Conservation (phyloP, 495 filamentous ascomycete genomes). For the Sordaria brevicollis region DNA sequence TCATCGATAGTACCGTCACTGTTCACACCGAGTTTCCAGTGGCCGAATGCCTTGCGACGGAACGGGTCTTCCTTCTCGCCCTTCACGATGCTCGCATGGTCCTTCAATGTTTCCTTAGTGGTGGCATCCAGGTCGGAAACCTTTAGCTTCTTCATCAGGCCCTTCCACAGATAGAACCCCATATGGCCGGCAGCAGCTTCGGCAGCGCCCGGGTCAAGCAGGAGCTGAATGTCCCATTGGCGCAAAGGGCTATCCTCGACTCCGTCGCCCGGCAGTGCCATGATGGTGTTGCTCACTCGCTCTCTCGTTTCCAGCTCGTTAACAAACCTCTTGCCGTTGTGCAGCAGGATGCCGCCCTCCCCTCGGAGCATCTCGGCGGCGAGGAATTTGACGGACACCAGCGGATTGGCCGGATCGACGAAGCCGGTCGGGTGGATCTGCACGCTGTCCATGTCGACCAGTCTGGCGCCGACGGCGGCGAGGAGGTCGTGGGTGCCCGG, state of each 20-base stretch:
- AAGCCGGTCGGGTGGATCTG: slow-evolving; percentile 62
- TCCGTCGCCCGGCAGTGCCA: slow-evolving; percentile 18
- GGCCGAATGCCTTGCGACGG: slow-evolving; percentile 38
- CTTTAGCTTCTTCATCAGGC: slow-evolving; percentile 41
- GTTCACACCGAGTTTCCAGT: slow-evolving; percentile 35
- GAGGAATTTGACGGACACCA: slow-evolving; percentile 42
- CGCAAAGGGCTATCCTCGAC: slow-evolving; percentile 7
- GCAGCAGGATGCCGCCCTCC: slow-evolving; percentile 46
- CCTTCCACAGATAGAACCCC: slow-evolving; percentile 50
- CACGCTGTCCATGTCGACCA: slow-evolving; percentile 49
- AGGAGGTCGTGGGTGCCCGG: slow-evolving; percentile 40
- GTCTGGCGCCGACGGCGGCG: slow-evolving; percentile 32
- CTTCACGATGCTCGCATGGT: slow-evolving; percentile 33
- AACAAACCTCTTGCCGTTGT: slow-evolving; percentile 38
- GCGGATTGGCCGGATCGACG: slow-evolving; percentile 47
- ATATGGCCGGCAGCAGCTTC: slow-evolving; percentile 40
- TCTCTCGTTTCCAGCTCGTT: slow-evolving; percentile 49
- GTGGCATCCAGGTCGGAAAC: slow-evolving; percentile 35
- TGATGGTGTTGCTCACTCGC: slow-evolving; percentile 38
- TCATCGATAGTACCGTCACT: slow-evolving; percentile 18
- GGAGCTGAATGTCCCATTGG: slow-evolving; percentile 45
- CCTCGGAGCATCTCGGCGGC: slow-evolving; percentile 49
- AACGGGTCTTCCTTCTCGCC: slow-evolving; percentile 28
- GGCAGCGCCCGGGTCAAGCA: slow-evolving; percentile 48
- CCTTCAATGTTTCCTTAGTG: slow-evolving; percentile 29